Percentiles rank a stretch among this genome's conserved stretches.
These are phyloP conservation scores for Theileria parva DNA, from an alignment of 169 alveolate species.

Conservation along the genomic window DNA sequence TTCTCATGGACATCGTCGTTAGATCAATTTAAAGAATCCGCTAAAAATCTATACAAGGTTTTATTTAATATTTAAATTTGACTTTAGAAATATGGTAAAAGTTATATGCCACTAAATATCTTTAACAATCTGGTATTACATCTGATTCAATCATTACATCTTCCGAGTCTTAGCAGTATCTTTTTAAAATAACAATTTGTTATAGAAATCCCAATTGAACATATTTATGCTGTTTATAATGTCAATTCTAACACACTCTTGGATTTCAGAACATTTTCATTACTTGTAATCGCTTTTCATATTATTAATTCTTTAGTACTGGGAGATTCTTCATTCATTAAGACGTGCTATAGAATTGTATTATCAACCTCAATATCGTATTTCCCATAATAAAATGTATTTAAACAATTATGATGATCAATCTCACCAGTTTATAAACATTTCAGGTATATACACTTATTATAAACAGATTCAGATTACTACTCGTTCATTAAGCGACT, in stretches of 20 bases:
- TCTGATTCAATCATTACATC: slow-evolving; percentile 41
- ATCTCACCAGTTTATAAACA: slow-evolving; percentile 16
- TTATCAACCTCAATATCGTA: slow-evolving; percentile 4
- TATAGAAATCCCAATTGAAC: slow-evolving; percentile 21
- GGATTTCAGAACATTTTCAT: slow-evolving; percentile 34
- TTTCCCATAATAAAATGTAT: background rate
- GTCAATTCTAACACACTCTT: slow-evolving; percentile 17
- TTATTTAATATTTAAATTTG: background rate
- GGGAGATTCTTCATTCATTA: slow-evolving; percentile 50
- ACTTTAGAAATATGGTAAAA: slow-evolving; percentile 40
- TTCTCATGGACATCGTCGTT: slow-evolving; percentile 17
- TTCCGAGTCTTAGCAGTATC: slow-evolving; percentile 33
- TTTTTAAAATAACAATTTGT: background rate
- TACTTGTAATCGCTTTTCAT: slow-evolving; percentile 1
- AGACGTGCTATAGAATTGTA: slow-evolving; percentile 19
- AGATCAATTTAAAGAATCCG: slow-evolving; percentile 25
- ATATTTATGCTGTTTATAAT: slow-evolving; percentile 21
- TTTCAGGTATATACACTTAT: slow-evolving; percentile 12
- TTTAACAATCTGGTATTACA: slow-evolving; percentile 55
- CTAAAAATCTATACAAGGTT: slow-evolving; percentile 34
- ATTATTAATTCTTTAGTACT: slow-evolving; percentile 19
- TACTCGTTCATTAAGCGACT: slow-evolving; percentile 39
- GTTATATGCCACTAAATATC: slow-evolving; percentile 33
- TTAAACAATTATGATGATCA: slow-evolving; percentile 13
- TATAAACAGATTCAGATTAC: background rate